phyloP scores from a whole-genome alignment of 2,329 filamentous ascomycete species.

The Dactylellina leptospora region DNA sequence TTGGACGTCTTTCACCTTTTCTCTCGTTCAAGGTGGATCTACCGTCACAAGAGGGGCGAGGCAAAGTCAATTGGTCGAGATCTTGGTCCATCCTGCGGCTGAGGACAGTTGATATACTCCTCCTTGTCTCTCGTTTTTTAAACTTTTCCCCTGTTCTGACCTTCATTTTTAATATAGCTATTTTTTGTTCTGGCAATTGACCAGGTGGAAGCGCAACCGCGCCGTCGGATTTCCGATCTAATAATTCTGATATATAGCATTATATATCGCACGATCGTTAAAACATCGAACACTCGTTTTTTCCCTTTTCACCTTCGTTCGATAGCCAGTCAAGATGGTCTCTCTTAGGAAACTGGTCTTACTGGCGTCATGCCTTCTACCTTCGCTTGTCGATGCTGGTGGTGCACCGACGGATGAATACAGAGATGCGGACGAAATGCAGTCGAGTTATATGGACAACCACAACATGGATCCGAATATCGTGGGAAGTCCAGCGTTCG shows the following conservation, averaged over 20 bases:
- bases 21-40: constrained; percentile 31
- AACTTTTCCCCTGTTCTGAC: constrained; percentile 9
- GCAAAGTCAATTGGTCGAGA: constrained; percentile 18
- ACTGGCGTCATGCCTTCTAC: constrained; percentile 38
- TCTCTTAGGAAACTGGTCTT: constrained; percentile 40
- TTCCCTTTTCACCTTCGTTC: constrained; percentile 15
- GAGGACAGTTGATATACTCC: constrained; percentile 24
- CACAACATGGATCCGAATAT: constrained; percentile 62
- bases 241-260: constrained; percentile 24
- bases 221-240: background rate
- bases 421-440: constrained; percentile 59
- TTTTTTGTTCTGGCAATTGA: constrained; percentile 3
- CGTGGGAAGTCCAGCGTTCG: constrained; percentile 59
- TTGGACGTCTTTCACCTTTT: constrained; percentile 20
- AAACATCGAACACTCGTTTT: constrained; percentile 12
- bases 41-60: background rate
- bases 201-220: constrained; percentile 19
- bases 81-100: constrained; percentile 13
- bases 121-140: background rate
- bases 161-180: constrained; percentile 2
- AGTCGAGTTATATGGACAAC: constrained; percentile 61
- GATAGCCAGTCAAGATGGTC: constrained; percentile 38
- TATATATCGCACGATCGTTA: constrained; percentile 25
- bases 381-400: constrained; percentile 34
- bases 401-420: constrained; percentile 56